Evolutionary conservation across 2,329 filamentous ascomycete genomes (phyloP).

Genomic region (Bipolaris zeicola): DNA sequence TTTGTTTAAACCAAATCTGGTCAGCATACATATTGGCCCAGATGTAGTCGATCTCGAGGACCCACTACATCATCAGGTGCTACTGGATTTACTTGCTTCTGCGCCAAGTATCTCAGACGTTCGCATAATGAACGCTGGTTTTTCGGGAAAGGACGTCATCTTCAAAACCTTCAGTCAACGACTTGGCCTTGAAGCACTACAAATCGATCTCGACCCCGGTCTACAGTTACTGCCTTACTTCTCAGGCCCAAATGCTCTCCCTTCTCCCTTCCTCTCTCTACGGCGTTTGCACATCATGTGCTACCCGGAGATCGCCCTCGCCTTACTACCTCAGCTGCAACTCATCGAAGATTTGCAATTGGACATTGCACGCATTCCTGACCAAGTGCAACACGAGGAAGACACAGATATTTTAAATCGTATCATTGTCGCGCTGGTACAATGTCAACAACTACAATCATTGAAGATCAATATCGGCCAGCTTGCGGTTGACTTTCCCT

Average conservation of each 20-base stretch:
- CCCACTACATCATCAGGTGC: constrained; percentile 27
- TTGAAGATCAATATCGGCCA: constrained; percentile 36
- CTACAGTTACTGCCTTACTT: constrained; percentile 31
- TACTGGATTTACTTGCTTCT: constrained; percentile 29
- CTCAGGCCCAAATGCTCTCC: constrained; percentile 18
- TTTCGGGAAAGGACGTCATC: constrained; percentile 33
- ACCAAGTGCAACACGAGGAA: constrained; percentile 14
- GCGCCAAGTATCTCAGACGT: constrained; percentile 28
- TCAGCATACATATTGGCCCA: constrained; percentile 35
- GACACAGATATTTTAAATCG: constrained; percentile 32
- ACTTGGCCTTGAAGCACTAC: constrained; percentile 30
- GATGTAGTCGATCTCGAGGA: constrained; percentile 26
- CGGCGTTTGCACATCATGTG: constrained; percentile 36
- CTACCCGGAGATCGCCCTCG: constrained; percentile 40
- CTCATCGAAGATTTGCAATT: constrained; percentile 35
- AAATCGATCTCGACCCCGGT: constrained; percentile 42
- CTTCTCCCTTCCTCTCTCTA: constrained; percentile 29
- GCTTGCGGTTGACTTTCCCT: constrained; percentile 35
- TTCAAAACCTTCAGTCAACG: constrained; percentile 37
- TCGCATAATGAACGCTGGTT: constrained; percentile 30
- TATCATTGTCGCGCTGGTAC: constrained; percentile 23
- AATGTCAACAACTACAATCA: constrained; percentile 26
- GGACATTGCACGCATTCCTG: constrained; percentile 36
- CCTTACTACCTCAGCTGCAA: constrained; percentile 31
- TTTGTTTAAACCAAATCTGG: constrained; percentile 29